Conservation (phyloP, 768 basidiomycete genomes). For the Suillus occidentalis region DNA sequence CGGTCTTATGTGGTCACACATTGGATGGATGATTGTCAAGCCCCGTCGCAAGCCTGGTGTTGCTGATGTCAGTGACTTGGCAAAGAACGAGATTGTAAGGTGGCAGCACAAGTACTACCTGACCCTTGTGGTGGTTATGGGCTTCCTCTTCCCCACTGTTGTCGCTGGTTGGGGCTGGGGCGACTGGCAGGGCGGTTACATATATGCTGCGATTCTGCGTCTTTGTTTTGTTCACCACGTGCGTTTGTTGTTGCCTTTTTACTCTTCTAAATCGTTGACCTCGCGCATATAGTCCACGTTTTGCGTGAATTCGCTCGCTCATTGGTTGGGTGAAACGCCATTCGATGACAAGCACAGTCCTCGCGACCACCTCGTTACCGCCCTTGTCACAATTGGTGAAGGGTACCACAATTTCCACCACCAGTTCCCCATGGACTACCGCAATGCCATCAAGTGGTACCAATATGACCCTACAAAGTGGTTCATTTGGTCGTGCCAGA, state of each 20-base stretch:
- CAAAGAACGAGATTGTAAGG: conserved; percentile 72
- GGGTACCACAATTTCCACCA: conserved; percentile 99
- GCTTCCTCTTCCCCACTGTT: conserved; percentile 69
- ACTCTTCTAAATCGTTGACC: background rate
- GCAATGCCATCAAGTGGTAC: conserved; percentile 90
- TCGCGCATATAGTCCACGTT: conserved; percentile 73
- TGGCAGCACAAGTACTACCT: conserved; percentile 90
- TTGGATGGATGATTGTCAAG: conserved; percentile 93
- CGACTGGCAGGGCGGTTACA: conserved; percentile 82
- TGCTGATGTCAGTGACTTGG: conserved; percentile 85
- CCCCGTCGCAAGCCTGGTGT: conserved; percentile 87
- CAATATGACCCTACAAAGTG: conserved; percentile 95
- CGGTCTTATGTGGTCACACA: conserved; percentile 83
- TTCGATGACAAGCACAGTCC: conserved; percentile 97
- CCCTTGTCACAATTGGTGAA: conserved; percentile 89
- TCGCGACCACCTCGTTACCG: conserved; percentile 85
- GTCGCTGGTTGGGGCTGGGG: conserved; percentile 83
- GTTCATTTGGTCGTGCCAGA: conserved; percentile 60
- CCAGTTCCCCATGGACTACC: conserved; percentile 95
- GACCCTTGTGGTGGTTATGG: conserved; percentile 66
- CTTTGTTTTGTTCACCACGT: conserved; percentile 88
- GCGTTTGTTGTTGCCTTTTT: conserved; percentile 30
- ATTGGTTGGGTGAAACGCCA: conserved; percentile 91
- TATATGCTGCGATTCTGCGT: conserved; percentile 80
- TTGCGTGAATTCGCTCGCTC: conserved; percentile 95